phyloP scores from a whole-genome alignment of 352 stramenopile genomes.

The Phytophthora cajani region DNA sequence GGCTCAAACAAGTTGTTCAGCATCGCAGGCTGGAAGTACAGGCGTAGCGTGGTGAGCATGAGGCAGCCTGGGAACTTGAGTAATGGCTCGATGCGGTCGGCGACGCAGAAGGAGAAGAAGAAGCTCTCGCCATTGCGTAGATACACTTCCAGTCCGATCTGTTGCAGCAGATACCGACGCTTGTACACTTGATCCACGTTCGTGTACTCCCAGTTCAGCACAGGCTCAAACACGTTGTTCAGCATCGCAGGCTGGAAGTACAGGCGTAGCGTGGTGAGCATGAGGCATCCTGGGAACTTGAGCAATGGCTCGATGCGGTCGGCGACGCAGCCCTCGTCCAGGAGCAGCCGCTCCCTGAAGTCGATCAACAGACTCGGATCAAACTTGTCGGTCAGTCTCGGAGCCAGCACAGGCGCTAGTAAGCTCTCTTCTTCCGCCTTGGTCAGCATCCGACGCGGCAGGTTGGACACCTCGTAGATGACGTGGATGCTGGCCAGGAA shows the following conservation, averaged over 20 bases:
- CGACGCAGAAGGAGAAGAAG: conserved; percentile 86
- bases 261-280: conserved; percentile 75
- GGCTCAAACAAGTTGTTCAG: conserved; percentile 93
- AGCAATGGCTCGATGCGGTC: conserved; percentile 88
- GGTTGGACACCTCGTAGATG: conserved; percentile 63
- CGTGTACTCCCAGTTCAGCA: conserved; percentile 85
- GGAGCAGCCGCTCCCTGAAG: conserved; percentile 78
- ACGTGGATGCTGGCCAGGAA: conserved; percentile 73
- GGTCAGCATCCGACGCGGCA: conserved; percentile 54
- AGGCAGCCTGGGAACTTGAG: conserved; percentile 88
- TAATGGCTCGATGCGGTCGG: conserved; percentile 86
- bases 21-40: conserved; percentile 94
- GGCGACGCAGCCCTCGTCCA: conserved; percentile 53
- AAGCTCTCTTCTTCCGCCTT: conserved; percentile 73
- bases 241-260: conserved; percentile 94
- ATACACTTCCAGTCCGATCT: conserved; percentile 89
- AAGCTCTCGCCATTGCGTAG: conserved; percentile 71
- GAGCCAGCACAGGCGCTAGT: conserved; percentile 66
- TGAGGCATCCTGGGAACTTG: conserved; percentile 87
- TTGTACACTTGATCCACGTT: conserved; percentile 86
- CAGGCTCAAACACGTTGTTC: conserved; percentile 92
- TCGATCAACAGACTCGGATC: conserved; percentile 85
- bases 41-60: conserved; percentile 71
- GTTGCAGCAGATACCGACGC: conserved; percentile 86
- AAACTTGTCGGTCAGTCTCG: conserved; percentile 69